Conservation (phyloP, 129 eudicot genomes). For the Artemisia argyi region DNA sequence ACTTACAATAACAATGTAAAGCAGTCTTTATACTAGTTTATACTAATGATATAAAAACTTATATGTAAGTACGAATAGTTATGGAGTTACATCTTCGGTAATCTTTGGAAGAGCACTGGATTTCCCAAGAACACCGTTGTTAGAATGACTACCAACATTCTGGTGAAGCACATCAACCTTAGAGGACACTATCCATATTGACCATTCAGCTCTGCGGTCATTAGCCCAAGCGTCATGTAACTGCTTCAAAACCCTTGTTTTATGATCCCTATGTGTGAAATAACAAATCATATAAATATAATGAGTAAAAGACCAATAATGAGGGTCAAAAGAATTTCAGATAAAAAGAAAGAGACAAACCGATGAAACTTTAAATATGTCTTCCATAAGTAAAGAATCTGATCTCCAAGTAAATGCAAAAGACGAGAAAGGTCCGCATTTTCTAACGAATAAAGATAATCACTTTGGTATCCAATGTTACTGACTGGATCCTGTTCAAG, state of each 20-base stretch:
- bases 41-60: too few species aligned
- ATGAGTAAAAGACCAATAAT: not conserved
- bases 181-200: constrained; percentile 83
- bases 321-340: not conserved
- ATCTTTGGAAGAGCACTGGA: constrained; percentile 45
- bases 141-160: constrained; percentile 2
- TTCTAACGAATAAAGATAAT: constrained; percentile 42
- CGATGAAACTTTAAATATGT: constrained; percentile 70
- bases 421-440: constrained; percentile 40
- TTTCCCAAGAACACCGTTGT: constrained; percentile 41
- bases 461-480: constrained; percentile 28
- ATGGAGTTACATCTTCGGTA: constrained; percentile 53
- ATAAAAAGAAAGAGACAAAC: constrained; percentile 32
- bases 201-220: constrained; percentile 87
- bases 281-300: not conserved
- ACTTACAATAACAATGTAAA: too few species aligned
- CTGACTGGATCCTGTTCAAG: constrained; percentile 45
- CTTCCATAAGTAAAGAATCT: constrained; percentile 55
- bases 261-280: constrained; percentile 50
- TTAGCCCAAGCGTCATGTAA: constrained; percentile 59
- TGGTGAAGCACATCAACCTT: constrained; percentile 79
- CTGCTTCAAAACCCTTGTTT: constrained; percentile 49
- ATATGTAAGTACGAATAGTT: not conserved
- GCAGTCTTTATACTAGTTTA: too few species aligned
- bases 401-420: constrained; percentile 54